Percentiles rank a stretch among this genome's conserved stretches.
Conservation (phyloP, 192 early-diverging fungal genomes). For the Entophlyctis helioformis region DNA sequence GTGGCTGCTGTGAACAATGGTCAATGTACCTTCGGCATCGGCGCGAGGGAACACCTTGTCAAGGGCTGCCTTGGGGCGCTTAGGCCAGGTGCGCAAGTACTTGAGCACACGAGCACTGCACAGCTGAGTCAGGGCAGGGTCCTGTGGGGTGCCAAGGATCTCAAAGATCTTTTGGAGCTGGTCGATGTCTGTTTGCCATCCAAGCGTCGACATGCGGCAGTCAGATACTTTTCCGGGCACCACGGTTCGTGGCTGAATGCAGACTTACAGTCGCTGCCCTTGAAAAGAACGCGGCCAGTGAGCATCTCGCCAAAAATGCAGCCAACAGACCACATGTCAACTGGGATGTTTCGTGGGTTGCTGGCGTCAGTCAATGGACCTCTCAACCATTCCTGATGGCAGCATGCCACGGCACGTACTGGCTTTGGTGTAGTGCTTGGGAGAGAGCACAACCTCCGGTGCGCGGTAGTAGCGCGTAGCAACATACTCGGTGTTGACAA, state of each 20-base stretch:
- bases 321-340: slow-evolving; percentile 98
- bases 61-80: slow-evolving; percentile 75
- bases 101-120: slow-evolving; percentile 62
- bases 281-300: slow-evolving; percentile 40
- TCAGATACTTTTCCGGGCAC: no score
- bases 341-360: no score
- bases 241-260: no score
- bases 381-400: background rate
- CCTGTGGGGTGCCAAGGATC: slow-evolving; percentile 89
- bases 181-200: slow-evolving; percentile 87
- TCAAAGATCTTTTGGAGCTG: slow-evolving; percentile 94
- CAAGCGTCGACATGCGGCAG: no score
- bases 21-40: slow-evolving; percentile 45
- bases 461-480: slow-evolving; percentile 47
- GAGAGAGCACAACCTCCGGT: slow-evolving; percentile 42
- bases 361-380: background rate
- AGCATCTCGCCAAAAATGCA: slow-evolving; percentile 98
- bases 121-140: slow-evolving; percentile 58
- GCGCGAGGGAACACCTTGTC: slow-evolving; percentile 75
- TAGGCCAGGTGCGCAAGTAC: slow-evolving; percentile 80
- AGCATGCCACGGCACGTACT: slow-evolving; percentile 12
- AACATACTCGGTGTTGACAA: slow-evolving; percentile 43
- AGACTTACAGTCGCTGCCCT: slow-evolving; percentile 31
- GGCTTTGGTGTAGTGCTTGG: slow-evolving; percentile 40
- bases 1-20: no score